These are phyloP conservation scores for Tympanopsis confertula DNA, from an alignment of 2,329 filamentous ascomycete species.

Conservation along the genomic window DNA sequence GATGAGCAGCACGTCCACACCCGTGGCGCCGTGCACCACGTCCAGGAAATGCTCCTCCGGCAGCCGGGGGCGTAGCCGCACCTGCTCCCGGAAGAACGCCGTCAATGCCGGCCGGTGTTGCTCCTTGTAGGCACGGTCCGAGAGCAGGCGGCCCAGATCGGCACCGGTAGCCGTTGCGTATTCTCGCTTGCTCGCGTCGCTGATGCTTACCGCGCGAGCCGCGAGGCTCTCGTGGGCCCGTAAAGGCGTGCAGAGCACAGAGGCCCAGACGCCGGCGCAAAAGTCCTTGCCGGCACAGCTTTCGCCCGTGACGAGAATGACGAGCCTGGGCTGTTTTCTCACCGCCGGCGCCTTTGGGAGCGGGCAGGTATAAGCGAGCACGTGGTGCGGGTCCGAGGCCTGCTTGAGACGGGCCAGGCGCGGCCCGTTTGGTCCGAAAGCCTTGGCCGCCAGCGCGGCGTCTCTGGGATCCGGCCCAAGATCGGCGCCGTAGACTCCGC, in stretches of 20 bases:
- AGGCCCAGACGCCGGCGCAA: constrained; percentile 39
- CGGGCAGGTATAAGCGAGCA: constrained; percentile 44
- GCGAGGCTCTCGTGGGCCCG: constrained; percentile 13
- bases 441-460: constrained; percentile 30
- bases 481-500: constrained; percentile 45
- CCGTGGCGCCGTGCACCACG: constrained; percentile 24
- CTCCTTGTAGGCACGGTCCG: constrained; percentile 49
- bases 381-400: constrained; percentile 30
- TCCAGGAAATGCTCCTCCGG: constrained; percentile 37
- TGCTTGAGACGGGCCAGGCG: constrained; percentile 39
- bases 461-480: constrained; percentile 53
- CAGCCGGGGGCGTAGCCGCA: constrained; percentile 27
- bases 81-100: constrained; percentile 33
- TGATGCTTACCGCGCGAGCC: constrained; percentile 38
- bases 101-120: constrained; percentile 40
- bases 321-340: constrained; percentile 26
- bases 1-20: constrained; percentile 43
- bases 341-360: constrained; percentile 22
- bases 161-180: constrained; percentile 37
- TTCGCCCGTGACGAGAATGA: constrained; percentile 45
- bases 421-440: constrained; percentile 42
- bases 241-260: constrained; percentile 19
- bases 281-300: constrained; percentile 48
- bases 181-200: constrained; percentile 41
- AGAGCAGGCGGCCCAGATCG: constrained; percentile 32